Evolutionary conservation across 345 rosid species (phyloP), one percentile per base, ranked within the genome.

Genomic region (Aquilaria yunnanensis): DNA sequence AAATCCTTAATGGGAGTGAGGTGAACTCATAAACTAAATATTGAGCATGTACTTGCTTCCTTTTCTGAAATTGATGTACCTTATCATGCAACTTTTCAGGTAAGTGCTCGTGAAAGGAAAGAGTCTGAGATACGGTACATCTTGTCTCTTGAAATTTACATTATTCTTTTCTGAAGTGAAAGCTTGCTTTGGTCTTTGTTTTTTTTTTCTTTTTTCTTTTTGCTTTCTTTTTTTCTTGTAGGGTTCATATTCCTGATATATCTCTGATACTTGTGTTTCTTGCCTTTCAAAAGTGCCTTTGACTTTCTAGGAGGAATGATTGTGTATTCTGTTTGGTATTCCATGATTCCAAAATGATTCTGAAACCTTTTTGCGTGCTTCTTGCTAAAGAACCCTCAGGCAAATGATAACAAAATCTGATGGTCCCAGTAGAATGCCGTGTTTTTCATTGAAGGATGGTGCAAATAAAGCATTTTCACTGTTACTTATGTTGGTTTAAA

Each of bases 1-100:
- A 90, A 80, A 60, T 88, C 54, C 81, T 94, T 69, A 90, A 90
- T 77, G 97, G 97, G 67, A 94, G 99, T 68, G 99, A 90, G 99
- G 99, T 94, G 81, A 65, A 67, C 16, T 73, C 55, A 54, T 2
- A 53, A 63, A 67, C 52, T 51, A 60, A 31, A 37, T 9, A 37
- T 47, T 9, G 58, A 49, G 30, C 64, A 29, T 14, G 13, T 59
- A 33, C 47, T 52, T 70, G 49, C 51, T 74, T 47, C 51, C 47
- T 61, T 53, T 48, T 72, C 52, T 64, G 59, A 52, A 16, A 73
- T 58, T 75, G 71, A 60, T 54, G 34, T 33, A 46, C 51, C 12
- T 10, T 41, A 47, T 59, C 45, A 46, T 47, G 57, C 49, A 58
- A 53, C 61, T 67, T 73, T 53, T 66, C 77, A 94, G 99, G 83